Conservation (phyloP, 2,329 filamentous ascomycete species). For the Neopestalotiopsis sp. region DNA sequence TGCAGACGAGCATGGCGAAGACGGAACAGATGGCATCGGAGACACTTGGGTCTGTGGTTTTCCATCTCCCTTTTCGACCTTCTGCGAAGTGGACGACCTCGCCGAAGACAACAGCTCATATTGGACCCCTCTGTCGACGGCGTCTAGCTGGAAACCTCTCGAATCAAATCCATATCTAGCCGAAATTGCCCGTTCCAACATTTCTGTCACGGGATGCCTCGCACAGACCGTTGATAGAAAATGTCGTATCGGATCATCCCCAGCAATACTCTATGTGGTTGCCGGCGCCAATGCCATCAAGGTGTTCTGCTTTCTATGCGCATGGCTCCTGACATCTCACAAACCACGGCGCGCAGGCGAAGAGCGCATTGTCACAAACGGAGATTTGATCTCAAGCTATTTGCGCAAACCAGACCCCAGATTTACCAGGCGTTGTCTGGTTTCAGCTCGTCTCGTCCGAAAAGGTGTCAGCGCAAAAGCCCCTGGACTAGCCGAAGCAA, state of each 20-base stretch:
- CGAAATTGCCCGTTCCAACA: slow-evolving; percentile 8
- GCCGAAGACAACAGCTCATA: neutral
- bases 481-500: neutral
- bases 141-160: neutral
- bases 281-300: slow-evolving; percentile 13
- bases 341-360: slow-evolving; percentile 1
- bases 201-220: slow-evolving; percentile 11
- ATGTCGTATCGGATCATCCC: neutral
- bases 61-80: slow-evolving; percentile 2
- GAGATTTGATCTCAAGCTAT: slow-evolving; percentile 19
- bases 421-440: slow-evolving; percentile 16
- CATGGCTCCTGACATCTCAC: slow-evolving; percentile 4
- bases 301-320: slow-evolving; percentile 14
- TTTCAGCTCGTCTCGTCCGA: slow-evolving; percentile 1
- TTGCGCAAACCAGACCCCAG: slow-evolving; percentile 14
- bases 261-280: slow-evolving; percentile 12
- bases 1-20: neutral
- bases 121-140: slow-evolving; percentile 11
- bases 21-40: neutral
- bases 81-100: neutral
- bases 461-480: neutral
- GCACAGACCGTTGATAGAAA: neutral
- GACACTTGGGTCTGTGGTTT: slow-evolving; percentile 17
- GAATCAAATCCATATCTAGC: slow-evolving; percentile 7
- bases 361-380: slow-evolving; percentile 17